Conservation (phyloP, 2,329 filamentous ascomycete species). For the Paraphoma chrysanthemicola region DNA sequence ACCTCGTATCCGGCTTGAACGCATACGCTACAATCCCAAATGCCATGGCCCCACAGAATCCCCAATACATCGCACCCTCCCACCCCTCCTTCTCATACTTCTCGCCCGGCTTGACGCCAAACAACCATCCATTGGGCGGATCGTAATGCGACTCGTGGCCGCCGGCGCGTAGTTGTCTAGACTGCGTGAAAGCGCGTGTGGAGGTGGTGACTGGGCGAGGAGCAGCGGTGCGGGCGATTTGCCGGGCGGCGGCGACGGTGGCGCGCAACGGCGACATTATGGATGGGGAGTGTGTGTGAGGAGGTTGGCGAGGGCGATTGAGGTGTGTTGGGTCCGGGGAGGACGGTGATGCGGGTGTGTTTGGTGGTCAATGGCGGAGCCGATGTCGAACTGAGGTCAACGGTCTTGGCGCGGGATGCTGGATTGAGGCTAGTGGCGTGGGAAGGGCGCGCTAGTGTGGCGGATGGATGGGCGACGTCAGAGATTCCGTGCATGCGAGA, state of each 20-base stretch:
- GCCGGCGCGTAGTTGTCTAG: constrained; percentile 21
- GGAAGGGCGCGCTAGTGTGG: constrained; percentile 3
- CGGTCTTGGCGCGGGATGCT: constrained; percentile 19
- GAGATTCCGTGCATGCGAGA: constrained; percentile 4
- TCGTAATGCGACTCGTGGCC: constrained; percentile 81
- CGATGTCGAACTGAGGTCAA: constrained; percentile 4
- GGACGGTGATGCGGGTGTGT: constrained; percentile 3
- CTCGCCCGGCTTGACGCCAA: constrained; percentile 91
- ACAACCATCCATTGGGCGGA: constrained; percentile 89
- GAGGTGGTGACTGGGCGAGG: constrained; percentile 12
- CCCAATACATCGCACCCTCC: constrained; percentile 86
- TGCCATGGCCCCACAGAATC: constrained; percentile 79
- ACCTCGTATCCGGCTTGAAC: constrained; percentile 99
- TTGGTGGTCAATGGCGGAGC: constrained; percentile 5
- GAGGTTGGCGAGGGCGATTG: constrained; percentile 4
- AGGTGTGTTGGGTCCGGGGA: constrained; percentile 1
- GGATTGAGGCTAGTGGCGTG: constrained; percentile 18
- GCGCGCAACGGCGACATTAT: constrained; percentile 37
- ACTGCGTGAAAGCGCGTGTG: constrained; percentile 32
- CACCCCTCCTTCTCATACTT: constrained; percentile 96
- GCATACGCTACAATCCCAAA: constrained; percentile 82
- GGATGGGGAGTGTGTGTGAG: constrained; percentile 21
- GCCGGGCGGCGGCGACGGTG: constrained; percentile 11
- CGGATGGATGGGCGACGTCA: constrained; percentile 14
- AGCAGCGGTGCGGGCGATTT: neutral